Conservation (phyloP, 1,139 yeast species). For the Taphrina wiesneri region DNA sequence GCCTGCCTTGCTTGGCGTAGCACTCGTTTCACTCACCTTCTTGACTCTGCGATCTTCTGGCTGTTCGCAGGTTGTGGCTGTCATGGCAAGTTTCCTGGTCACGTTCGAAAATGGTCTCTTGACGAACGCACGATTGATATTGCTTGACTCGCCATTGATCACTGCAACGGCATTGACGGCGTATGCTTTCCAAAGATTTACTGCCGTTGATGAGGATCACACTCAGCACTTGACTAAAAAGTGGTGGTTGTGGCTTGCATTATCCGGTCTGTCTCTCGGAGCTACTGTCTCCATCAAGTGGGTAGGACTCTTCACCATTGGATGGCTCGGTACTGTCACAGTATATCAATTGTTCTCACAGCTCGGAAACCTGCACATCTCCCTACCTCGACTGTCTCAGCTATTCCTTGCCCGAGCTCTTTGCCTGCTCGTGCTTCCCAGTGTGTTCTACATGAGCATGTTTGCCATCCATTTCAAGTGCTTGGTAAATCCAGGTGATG, state of each 20-base stretch:
- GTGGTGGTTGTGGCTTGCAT: slow-evolving; percentile 71
- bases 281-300: slow-evolving; percentile 79
- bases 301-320: slow-evolving; percentile 94
- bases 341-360: slow-evolving; percentile 80
- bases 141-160: slow-evolving; percentile 85
- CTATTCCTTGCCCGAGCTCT: slow-evolving; percentile 62
- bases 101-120: slow-evolving; percentile 81
- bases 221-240: slow-evolving; percentile 58
- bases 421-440: slow-evolving; percentile 69
- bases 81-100: slow-evolving; percentile 65
- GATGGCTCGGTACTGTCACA: slow-evolving; percentile 83
- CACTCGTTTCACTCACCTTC: slow-evolving; percentile 73
- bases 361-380: slow-evolving; percentile 70
- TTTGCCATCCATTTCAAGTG: slow-evolving; percentile 78
- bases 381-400: slow-evolving; percentile 48
- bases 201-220: slow-evolving; percentile 60
- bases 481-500: slow-evolving; percentile 76
- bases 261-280: slow-evolving; percentile 82
- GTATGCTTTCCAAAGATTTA: slow-evolving; percentile 73
- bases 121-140: slow-evolving; percentile 85
- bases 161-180: slow-evolving; percentile 87
- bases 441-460: slow-evolving; percentile 64
- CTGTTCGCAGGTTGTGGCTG: slow-evolving; percentile 73
- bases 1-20: slow-evolving; percentile 80
- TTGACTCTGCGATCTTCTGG: slow-evolving; percentile 85